Conservation (phyloP, 495 filamentous ascomycete species). For the Penicillium cosmopolitanum region DNA sequence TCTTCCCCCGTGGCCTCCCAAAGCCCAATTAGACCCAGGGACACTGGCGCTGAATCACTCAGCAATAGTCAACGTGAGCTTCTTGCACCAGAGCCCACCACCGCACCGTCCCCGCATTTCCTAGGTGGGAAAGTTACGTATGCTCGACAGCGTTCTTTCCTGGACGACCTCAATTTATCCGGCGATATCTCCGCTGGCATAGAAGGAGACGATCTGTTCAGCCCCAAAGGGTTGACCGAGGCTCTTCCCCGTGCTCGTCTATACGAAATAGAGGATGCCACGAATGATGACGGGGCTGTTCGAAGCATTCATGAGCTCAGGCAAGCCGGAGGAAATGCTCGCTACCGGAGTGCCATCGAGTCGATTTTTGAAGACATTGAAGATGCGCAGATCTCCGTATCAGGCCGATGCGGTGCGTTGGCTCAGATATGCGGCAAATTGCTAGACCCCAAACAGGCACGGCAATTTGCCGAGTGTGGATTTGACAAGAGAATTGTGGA, state of each 20-base stretch:
- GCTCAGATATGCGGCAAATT: slow-evolving; percentile 77
- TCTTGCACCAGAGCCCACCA: slow-evolving; percentile 18
- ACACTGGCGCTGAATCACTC: neutral
- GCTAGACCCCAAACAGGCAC: slow-evolving; percentile 63
- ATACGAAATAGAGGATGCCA: slow-evolving; percentile 51
- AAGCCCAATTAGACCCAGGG: slow-evolving; percentile 12
- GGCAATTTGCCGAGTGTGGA: slow-evolving; percentile 77
- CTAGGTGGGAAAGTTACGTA: slow-evolving; percentile 60
- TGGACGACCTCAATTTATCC: slow-evolving; percentile 46
- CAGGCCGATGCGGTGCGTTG: slow-evolving; percentile 54
- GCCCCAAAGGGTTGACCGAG: neutral
- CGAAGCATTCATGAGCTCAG: slow-evolving; percentile 89
- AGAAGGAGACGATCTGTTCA: slow-evolving; percentile 10
- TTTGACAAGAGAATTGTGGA: slow-evolving; percentile 68
- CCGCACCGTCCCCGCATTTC: slow-evolving; percentile 25
- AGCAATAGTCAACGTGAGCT: slow-evolving; percentile 11
- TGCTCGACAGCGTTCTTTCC: slow-evolving; percentile 62
- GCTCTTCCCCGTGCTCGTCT: slow-evolving; percentile 20
- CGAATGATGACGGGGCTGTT: slow-evolving; percentile 59
- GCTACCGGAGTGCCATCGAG: slow-evolving; percentile 79
- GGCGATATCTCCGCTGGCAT: slow-evolving; percentile 14
- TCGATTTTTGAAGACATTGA: slow-evolving; percentile 85
- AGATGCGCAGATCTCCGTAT: slow-evolving; percentile 49
- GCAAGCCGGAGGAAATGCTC: slow-evolving; percentile 80
- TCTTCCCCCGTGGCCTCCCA: slow-evolving; percentile 9